These are phyloP conservation scores for Penicillium sp. DNA, from an alignment of 2,329 filamentous ascomycete genomes.

Conservation along the genomic window DNA sequence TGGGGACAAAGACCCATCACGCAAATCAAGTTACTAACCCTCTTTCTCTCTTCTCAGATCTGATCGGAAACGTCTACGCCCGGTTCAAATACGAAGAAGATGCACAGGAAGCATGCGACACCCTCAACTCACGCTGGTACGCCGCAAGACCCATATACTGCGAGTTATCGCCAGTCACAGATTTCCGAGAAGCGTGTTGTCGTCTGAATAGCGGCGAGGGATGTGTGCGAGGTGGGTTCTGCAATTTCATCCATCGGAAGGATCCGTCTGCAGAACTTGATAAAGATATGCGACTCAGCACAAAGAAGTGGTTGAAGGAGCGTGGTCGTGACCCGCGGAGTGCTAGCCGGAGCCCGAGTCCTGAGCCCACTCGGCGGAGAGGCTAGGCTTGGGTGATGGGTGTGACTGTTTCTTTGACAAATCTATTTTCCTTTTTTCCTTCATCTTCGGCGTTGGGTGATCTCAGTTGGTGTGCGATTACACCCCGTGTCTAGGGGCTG, in stretches of 20 bases:
- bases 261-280: conserved; percentile 89
- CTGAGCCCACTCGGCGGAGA: conserved; percentile 75
- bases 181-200: conserved; percentile 97
- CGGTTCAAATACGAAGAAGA: conserved; percentile 99
- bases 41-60: conserved; percentile 54
- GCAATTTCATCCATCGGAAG: conserved; percentile 99
- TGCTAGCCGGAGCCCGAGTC: conserved; percentile 77
- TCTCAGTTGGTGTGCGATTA: conserved; percentile 20
- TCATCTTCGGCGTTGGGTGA: conserved; percentile 24
- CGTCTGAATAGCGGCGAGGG: conserved; percentile 91
- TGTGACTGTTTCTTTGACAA: conserved; percentile 7
- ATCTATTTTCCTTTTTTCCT: conserved; percentile 17
- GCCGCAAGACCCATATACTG: conserved; percentile 96
- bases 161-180: conserved; percentile 93
- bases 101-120: conserved; percentile 89
- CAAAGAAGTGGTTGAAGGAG: conserved; percentile 93
- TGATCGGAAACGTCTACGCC: conserved; percentile 98
- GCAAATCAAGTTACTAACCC: conserved; percentile 13
- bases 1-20: neutral
- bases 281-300: conserved; percentile 78
- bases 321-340: conserved; percentile 82
- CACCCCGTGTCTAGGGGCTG: conserved; percentile 13
- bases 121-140: conserved; percentile 94
- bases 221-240: conserved; percentile 93
- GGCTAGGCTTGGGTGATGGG: conserved; percentile 48